A percentile compares a stretch with the other conserved stretches of the same genome.
These are phyloP conservation scores for Yamadazyma oceani DNA, from an alignment of 1,139 yeast genomes.

Conservation along the genomic window DNA sequence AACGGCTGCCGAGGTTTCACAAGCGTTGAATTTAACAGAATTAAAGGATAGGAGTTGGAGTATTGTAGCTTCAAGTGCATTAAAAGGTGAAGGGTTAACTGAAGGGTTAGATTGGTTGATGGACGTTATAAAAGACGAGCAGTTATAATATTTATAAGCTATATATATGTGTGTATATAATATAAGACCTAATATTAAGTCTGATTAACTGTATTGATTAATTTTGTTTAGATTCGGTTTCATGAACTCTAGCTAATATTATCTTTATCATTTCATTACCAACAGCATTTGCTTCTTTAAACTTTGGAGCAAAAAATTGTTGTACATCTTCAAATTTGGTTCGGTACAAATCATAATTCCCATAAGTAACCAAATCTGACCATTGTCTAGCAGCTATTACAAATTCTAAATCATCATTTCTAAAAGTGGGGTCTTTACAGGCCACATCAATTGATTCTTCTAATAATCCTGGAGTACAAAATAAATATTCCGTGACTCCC, in stretches of 20 bases:
- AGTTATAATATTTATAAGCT: slow-evolving; percentile 42
- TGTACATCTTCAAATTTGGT: slow-evolving; percentile 77
- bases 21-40: slow-evolving; percentile 80
- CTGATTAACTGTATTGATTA: slow-evolving; percentile 2
- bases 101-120: slow-evolving; percentile 98
- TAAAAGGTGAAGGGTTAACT: slow-evolving; percentile 91
- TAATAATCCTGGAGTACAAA: slow-evolving; percentile 77
- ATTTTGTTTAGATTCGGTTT: slow-evolving; percentile 25
- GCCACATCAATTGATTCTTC: slow-evolving; percentile 81
- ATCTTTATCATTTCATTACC: slow-evolving; percentile 97
- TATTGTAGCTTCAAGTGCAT: slow-evolving; percentile 94
- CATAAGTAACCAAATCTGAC: slow-evolving; percentile 79
- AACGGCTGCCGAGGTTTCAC: slow-evolving; percentile 92
- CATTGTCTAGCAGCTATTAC: slow-evolving; percentile 80
- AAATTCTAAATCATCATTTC: slow-evolving; percentile 85
- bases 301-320: slow-evolving; percentile 77
- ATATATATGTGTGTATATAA: slow-evolving; percentile 1
- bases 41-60: slow-evolving; percentile 97
- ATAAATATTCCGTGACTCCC: slow-evolving; percentile 90
- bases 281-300: slow-evolving; percentile 80
- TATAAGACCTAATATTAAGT: no score
- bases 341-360: slow-evolving; percentile 72
- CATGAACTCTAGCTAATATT: slow-evolving; percentile 57
- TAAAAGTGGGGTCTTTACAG: slow-evolving; percentile 61
- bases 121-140: slow-evolving; percentile 93